Evolutionary conservation across 1,139 yeast genomes (phyloP).

Genomic region (Candida freyschussii): DNA sequence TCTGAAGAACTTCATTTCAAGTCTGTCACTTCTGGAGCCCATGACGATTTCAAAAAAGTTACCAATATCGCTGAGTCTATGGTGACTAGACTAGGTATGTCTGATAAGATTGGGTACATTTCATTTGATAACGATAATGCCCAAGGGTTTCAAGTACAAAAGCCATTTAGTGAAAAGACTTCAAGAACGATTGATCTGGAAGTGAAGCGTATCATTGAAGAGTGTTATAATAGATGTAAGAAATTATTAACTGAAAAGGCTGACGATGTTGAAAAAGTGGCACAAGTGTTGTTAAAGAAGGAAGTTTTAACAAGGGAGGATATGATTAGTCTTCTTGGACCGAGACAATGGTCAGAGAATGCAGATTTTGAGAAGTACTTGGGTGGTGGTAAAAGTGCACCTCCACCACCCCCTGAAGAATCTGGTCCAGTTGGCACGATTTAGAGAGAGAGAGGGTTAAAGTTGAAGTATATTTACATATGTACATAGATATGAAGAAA

Average conservation of each 20-base stretch:
- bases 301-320: slow-evolving; percentile 80
- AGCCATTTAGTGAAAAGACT: slow-evolving; percentile 67
- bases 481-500: slow-evolving; percentile 3
- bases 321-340: slow-evolving; percentile 68
- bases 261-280: slow-evolving; percentile 62
- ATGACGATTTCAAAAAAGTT: slow-evolving; percentile 76
- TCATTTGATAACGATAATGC: slow-evolving; percentile 37
- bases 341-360: slow-evolving; percentile 73
- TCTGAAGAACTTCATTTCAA: slow-evolving; percentile 72
- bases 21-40: slow-evolving; percentile 78
- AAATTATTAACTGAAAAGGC: slow-evolving; percentile 51
- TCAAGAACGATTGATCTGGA: slow-evolving; percentile 63
- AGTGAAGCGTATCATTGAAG: slow-evolving; percentile 57
- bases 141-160: slow-evolving; percentile 37
- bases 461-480: not conserved
- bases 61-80: slow-evolving; percentile 74
- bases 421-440: slow-evolving; percentile 9
- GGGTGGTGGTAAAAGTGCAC: slow-evolving; percentile 32
- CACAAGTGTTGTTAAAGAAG: slow-evolving; percentile 59
- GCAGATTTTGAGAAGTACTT: slow-evolving; percentile 79
- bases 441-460: not conserved
- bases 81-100: slow-evolving; percentile 78
- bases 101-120: slow-evolving; percentile 60
- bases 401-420: slow-evolving; percentile 21
- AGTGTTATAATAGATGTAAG: slow-evolving; percentile 47